Percentiles rank a stretch among this genome's conserved stretches.
Evolutionary conservation across 2,329 filamentous ascomycete species (phyloP).

Genomic region (Dactylonectria macrodidyma): DNA sequence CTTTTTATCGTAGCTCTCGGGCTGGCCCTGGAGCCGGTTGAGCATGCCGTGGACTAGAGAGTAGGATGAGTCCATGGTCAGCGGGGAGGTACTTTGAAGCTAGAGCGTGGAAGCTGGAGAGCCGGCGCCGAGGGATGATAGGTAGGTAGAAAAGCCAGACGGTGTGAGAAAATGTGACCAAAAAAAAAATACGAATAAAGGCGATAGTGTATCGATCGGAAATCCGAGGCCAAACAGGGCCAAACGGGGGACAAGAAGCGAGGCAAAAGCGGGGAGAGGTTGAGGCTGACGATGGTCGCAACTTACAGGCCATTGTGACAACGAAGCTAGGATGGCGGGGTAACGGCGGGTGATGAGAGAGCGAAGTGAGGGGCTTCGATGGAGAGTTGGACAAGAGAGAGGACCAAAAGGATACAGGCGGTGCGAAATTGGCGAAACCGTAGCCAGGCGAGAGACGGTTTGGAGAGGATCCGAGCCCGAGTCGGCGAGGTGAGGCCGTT

Average conservation of each 20-base stretch:
- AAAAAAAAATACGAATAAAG: background rate
- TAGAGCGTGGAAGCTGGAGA: background rate
- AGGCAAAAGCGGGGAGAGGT: slow-evolving; percentile 36
- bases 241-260: background rate
- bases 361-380: background rate
- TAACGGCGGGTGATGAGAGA: slow-evolving; percentile 26
- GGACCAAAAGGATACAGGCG: background rate
- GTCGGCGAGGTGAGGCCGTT: slow-evolving; percentile 17
- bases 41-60: slow-evolving; percentile 86
- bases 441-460: slow-evolving; percentile 7
- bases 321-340: slow-evolving; percentile 44
- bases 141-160: background rate
- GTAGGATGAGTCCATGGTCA: slow-evolving; percentile 39
- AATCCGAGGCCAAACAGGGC: slow-evolving; percentile 12
- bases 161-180: background rate
- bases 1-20: slow-evolving; percentile 99
- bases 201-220: slow-evolving; percentile 4
- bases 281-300: slow-evolving; percentile 46
- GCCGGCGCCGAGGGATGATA: background rate
- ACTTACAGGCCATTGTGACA: slow-evolving; percentile 53
- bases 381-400: background rate
- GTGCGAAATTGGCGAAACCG: background rate
- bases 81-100: slow-evolving; percentile 23
- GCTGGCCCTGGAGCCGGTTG: slow-evolving; percentile 96
- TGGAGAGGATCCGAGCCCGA: slow-evolving; percentile 13